Conservation (phyloP, 2,329 filamentous ascomycete genomes). For the Shiraia bambusicola region DNA sequence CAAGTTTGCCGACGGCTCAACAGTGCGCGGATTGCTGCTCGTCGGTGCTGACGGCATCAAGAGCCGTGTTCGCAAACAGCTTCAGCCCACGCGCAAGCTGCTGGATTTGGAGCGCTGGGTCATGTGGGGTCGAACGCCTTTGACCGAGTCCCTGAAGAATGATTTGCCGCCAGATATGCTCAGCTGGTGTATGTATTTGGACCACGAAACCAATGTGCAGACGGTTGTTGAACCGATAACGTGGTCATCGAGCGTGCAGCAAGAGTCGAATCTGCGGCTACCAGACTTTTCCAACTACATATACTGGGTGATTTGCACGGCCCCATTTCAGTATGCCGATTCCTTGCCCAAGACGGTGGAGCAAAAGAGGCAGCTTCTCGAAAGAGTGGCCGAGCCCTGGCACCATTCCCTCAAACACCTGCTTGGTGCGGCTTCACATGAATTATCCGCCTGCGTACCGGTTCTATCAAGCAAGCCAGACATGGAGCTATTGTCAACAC, state of each 20-base stretch:
- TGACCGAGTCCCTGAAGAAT: conserved; percentile 24
- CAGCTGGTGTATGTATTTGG: conserved; percentile 16
- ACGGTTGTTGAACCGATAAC: conserved; percentile 9
- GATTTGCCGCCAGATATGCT: conserved; percentile 4
- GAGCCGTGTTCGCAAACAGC: conserved; percentile 42
- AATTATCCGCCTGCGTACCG: conserved; percentile 33
- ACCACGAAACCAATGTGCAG: conserved; percentile 10
- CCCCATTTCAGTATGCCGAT: conserved; percentile 1
- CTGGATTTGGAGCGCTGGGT: conserved; percentile 43
- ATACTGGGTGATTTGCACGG: conserved; percentile 34
- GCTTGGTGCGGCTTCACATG: conserved; percentile 12
- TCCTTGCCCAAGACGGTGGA: conserved; percentile 6
- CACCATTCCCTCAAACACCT: conserved; percentile 8
- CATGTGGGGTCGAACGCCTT: conserved; percentile 45
- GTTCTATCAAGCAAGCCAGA: conserved; percentile 37
- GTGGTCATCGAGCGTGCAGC: conserved; percentile 5
- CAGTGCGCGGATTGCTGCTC: conserved; percentile 3
- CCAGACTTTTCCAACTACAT: conserved; percentile 29
- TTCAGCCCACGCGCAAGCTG: conserved; percentile 17
- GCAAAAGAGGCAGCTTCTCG: conserved; percentile 4
- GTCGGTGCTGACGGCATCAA: conserved; percentile 19
- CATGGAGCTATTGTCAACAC: conserved; percentile 25
- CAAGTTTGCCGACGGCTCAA: conserved; percentile 9
- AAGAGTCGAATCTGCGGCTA: conserved; percentile 1
- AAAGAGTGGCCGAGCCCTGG: conserved; percentile 6